A percentile compares a stretch with the other conserved stretches of the same genome.
Evolutionary conservation across 768 basidiomycete genomes (phyloP).

Genomic region (Russula griseocarnosa): DNA sequence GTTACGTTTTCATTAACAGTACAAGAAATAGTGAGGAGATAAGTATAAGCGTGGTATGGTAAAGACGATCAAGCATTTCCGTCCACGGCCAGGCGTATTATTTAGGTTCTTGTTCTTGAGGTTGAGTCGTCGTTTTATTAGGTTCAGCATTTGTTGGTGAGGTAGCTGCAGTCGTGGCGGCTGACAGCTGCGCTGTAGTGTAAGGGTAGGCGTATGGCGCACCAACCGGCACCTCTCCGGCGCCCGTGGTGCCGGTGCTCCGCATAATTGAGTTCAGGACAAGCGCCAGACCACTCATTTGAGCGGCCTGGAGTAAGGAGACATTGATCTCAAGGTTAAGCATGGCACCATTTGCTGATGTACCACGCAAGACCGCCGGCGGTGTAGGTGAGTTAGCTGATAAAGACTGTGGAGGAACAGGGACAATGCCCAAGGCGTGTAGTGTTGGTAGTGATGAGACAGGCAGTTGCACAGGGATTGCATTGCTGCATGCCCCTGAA

Average conservation of each 20-base stretch:
- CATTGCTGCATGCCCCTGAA: constrained; percentile 5
- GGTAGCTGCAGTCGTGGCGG: not conserved
- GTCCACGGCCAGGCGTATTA: not conserved
- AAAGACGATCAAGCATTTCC: constrained; percentile 3
- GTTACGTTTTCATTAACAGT: constrained; percentile 11
- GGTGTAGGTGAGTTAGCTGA: constrained; percentile 51
- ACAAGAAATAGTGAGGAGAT: constrained; percentile 23
- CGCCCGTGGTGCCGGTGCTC: constrained; percentile 26
- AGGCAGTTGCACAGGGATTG: constrained; percentile 68
- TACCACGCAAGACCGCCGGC: constrained; percentile 71
- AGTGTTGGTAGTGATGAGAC: constrained; percentile 54
- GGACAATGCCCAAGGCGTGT: constrained; percentile 68
- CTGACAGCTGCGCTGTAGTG: constrained; percentile 3
- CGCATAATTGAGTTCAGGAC: constrained; percentile 69
- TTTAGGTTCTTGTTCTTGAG: constrained; percentile 9
- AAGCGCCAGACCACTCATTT: constrained; percentile 71
- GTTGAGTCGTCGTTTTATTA: constrained; percentile 6
- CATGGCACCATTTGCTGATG: constrained; percentile 66
- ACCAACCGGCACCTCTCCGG: constrained; percentile 25
- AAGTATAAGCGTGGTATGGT: constrained; percentile 18
- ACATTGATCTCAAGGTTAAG: constrained; percentile 77
- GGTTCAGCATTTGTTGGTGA: constrained; percentile 3
- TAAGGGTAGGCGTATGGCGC: constrained; percentile 27
- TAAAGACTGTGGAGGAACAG: constrained; percentile 55
- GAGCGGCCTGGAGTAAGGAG: constrained; percentile 63